A percentile compares a stretch with the other conserved stretches of the same genome.
Conservation (phyloP, 768 basidiomycete genomes). For the Leccinum ochraceum region DNA sequence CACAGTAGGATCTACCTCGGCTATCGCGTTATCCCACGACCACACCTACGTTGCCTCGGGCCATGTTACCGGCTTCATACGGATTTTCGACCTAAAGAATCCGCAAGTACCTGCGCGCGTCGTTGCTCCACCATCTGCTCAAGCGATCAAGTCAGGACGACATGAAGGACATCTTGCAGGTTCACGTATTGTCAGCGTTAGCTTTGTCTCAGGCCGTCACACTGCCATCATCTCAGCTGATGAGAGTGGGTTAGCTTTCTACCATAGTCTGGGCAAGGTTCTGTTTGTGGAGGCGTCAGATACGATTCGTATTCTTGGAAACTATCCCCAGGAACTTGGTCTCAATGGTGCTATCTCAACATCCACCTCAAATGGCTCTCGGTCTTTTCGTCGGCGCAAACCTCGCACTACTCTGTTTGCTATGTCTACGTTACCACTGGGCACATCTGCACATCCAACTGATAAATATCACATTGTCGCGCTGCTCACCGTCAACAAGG, state of each 20-base stretch:
- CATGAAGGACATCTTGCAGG: constrained; percentile 85
- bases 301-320: constrained; percentile 89
- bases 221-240: constrained; percentile 93
- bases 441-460: constrained; percentile 68
- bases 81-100: constrained; percentile 78
- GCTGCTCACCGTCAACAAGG: constrained; percentile 84
- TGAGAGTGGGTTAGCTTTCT: constrained; percentile 89
- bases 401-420: constrained; percentile 69
- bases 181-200: constrained; percentile 76
- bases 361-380: constrained; percentile 23
- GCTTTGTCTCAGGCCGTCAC: constrained; percentile 88
- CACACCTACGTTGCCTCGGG: constrained; percentile 92
- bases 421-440: constrained; percentile 82
- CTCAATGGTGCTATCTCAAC: constrained; percentile 5
- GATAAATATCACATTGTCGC: constrained; percentile 83
- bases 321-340: constrained; percentile 63
- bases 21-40: constrained; percentile 88
- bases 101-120: constrained; percentile 68
- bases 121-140: constrained; percentile 66
- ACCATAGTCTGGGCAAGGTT: constrained; percentile 91
- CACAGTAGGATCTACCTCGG: constrained; percentile 76
- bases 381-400: constrained; percentile 45
- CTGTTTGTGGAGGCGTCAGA: constrained; percentile 95
- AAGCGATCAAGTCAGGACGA: constrained; percentile 70
- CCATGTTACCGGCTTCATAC: constrained; percentile 80